phyloP scores from a whole-genome alignment of 495 filamentous ascomycete species.

The Xylaria curta region DNA sequence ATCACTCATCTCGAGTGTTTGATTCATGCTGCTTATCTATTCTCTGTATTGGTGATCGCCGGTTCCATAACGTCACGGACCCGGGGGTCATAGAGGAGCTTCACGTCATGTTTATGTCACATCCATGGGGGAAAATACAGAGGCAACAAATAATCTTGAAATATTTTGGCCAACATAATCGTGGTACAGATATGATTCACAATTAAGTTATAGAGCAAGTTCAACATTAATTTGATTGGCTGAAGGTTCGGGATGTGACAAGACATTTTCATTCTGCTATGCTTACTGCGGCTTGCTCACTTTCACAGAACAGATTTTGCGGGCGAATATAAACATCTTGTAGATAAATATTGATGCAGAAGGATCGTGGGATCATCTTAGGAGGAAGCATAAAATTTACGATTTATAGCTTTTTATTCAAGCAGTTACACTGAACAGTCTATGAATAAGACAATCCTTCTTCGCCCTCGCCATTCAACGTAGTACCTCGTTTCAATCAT shows the following conservation, averaged over 20 bases:
- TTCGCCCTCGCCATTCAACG: neutral
- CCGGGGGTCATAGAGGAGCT: neutral
- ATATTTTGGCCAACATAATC: neutral
- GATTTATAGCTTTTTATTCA: neutral
- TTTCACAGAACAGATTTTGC: neutral
- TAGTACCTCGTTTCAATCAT: neutral
- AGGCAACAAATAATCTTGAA: neutral
- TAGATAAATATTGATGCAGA: neutral
- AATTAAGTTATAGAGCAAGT: neutral
- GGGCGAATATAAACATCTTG: neutral
- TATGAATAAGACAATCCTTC: conserved; percentile 5
- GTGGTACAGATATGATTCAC: neutral
- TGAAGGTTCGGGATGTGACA: neutral
- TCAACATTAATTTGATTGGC: neutral
- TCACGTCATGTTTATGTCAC: conserved; percentile 21
- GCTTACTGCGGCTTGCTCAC: neutral
- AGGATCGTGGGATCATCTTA: neutral
- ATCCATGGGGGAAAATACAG: neutral
- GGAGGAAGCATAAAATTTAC: neutral
- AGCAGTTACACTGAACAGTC: neutral
- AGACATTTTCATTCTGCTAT: neutral
- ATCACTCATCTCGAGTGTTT: neutral
- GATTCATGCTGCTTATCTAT: neutral
- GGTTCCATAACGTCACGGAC: neutral
- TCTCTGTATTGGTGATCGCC: neutral